phyloP scores from a whole-genome alignment of 2,329 filamentous ascomycete species.

The Scedosporium apiospermum region DNA sequence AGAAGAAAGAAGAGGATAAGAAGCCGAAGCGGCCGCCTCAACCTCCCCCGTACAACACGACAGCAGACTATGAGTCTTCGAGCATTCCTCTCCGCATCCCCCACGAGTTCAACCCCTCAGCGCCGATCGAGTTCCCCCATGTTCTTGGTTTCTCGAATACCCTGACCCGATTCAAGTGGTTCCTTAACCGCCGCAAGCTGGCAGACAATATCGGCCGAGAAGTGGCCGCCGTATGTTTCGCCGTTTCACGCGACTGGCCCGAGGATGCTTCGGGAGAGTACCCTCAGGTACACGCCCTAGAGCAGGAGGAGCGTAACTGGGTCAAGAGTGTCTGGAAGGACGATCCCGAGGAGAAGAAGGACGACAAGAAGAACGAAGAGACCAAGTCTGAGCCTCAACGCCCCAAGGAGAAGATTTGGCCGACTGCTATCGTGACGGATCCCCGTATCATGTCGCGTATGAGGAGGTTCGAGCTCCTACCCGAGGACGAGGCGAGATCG shows the following conservation, averaged over 20 bases:
- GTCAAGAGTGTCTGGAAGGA: conserved; percentile 64
- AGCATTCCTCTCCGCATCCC: conserved; percentile 58
- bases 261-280: conserved; percentile 28
- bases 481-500: conserved; percentile 61
- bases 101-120: conserved; percentile 60
- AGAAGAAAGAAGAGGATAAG: conserved; percentile 36
- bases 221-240: conserved; percentile 76
- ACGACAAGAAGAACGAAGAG: conserved; percentile 31
- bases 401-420: conserved; percentile 61
- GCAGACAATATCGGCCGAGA: conserved; percentile 83
- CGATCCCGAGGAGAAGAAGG: conserved; percentile 28
- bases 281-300: conserved; percentile 34
- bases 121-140: conserved; percentile 72
- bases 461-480: conserved; percentile 62
- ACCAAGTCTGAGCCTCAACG: conserved; percentile 7
- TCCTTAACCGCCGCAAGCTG: conserved; percentile 73
- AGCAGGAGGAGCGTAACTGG: conserved; percentile 71
- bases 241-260: conserved; percentile 40
- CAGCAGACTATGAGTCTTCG: conserved; percentile 61
- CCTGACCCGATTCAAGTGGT: conserved; percentile 75
- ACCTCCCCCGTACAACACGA: conserved; percentile 63
- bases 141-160: conserved; percentile 90
- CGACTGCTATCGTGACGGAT: conserved; percentile 66
- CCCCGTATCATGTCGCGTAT: conserved; percentile 67
- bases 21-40: conserved; percentile 51